Evolutionary conservation across 805 yeast genomes (phyloP), one percentile per base, ranked within the genome.

Genomic region (Teunomyces atbi): DNA sequence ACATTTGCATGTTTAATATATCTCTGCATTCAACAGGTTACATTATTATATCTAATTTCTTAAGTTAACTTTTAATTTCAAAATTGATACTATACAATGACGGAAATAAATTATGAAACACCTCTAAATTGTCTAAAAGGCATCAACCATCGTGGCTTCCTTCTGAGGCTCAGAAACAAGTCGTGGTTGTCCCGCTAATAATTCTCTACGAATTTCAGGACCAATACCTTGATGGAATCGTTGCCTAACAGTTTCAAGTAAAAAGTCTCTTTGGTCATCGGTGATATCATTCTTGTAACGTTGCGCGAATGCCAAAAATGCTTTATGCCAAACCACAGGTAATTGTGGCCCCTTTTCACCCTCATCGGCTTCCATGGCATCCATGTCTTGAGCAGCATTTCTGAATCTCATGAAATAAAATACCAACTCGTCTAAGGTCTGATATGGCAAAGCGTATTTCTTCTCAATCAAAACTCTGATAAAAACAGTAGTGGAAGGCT

Each of bases 281-380:
- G 99, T 94, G 48, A 94, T 89, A 74, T 94, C 99, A 62, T 94
- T 92, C 66, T 92, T 94, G 65, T 94, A 94, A 53, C 97, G 79
- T 71, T 91, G 97, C 29, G 97, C 96, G 72, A 94, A 94, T 1
- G 94, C 85, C 47, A 94, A 75, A 61, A 94, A 86, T 2, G 97
- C 92, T 65, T 92, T 96, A 65, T 95, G 98, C 98, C 99, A 94
- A 30, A 92, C 92, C 13, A 94, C 87, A 6, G 99, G 98, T 61
- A 94, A 76, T 42, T 78, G 79, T 20, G 85, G 82, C n/a, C 68
- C 68, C 12, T 57, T 59, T 11, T 61, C 70, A 37, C 64, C 72
- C 7, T 59, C 56, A 35, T 65, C 61, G 16, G 57, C 62, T 30
- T 46, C 76, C 71, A 56, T 66, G 67, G 71, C 73, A 43, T 66